Percentiles rank a stretch among this genome's conserved stretches.
These are phyloP conservation scores for Lichtheimia hyalospora DNA, from an alignment of 371 early-diverging fungal genomes.

Conservation along the genomic window DNA sequence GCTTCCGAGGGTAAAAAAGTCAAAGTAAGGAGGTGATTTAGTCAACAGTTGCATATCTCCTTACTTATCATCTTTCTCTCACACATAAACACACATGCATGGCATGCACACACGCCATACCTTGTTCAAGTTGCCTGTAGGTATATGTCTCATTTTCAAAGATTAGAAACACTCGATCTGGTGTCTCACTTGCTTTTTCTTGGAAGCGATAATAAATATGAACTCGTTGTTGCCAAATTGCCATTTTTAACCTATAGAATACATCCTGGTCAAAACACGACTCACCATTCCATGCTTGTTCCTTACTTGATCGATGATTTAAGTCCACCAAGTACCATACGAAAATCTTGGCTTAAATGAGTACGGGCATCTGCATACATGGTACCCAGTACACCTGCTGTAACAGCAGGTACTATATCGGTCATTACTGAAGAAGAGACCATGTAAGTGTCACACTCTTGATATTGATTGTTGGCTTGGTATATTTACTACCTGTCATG, in stretches of 20 bases:
- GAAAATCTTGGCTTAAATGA: constrained; percentile 15
- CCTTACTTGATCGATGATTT: constrained; percentile 14
- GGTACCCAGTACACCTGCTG: constrained; percentile 18
- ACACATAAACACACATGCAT: neutral
- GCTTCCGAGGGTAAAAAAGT: constrained; percentile 4
- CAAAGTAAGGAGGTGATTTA: neutral
- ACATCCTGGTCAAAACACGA: neutral
- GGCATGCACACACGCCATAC: constrained; percentile 6
- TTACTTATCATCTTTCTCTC: no score
- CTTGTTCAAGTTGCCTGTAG: constrained; percentile 21
- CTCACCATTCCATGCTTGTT: neutral
- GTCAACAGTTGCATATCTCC: neutral
- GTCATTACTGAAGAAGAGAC: no score
- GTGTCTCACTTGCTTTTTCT: constrained; percentile 19
- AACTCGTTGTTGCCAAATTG: constrained; percentile 6
- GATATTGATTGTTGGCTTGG: no score
- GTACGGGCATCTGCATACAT: constrained; percentile 26
- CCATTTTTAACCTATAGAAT: constrained; percentile 3
- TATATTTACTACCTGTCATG: no score
- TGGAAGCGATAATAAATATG: constrained; percentile 29
- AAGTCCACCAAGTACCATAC: constrained; percentile 8
- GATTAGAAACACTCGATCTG: constrained; percentile 17
- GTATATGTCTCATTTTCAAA: constrained; percentile 28
- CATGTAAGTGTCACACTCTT: no score
- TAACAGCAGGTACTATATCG: neutral